Evolutionary conservation across 2,329 filamentous ascomycete species (phyloP).

Genomic region (Pseudofabraea citricarpa): DNA sequence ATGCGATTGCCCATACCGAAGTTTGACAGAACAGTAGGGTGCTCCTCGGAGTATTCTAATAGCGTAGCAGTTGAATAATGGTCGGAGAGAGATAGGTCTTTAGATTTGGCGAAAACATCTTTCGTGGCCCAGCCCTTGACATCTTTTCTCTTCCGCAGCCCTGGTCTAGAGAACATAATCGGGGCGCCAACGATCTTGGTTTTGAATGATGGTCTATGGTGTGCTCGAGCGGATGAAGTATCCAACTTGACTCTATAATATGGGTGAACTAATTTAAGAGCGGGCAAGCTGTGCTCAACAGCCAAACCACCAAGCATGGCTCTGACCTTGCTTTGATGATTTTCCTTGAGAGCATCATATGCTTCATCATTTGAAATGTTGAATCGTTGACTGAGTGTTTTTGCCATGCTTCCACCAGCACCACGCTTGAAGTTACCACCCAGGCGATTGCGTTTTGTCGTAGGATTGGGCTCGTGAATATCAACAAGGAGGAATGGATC

Average conservation of each 20-base stretch:
- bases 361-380: slow-evolving; percentile 96
- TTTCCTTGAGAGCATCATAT: slow-evolving; percentile 93
- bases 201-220: slow-evolving; percentile 75
- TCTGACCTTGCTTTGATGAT: slow-evolving; percentile 92
- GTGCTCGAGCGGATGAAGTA: slow-evolving; percentile 68
- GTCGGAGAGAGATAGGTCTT: slow-evolving; percentile 80
- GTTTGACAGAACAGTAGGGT: slow-evolving; percentile 86
- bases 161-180: slow-evolving; percentile 69
- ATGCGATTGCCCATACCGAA: slow-evolving; percentile 96
- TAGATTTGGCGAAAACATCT: slow-evolving; percentile 73
- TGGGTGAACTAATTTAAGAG: slow-evolving; percentile 85
- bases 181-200: slow-evolving; percentile 60
- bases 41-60: slow-evolving; percentile 93
- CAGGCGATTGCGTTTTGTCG: slow-evolving; percentile 48
- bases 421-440: slow-evolving; percentile 57
- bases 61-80: slow-evolving; percentile 77
- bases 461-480: slow-evolving; percentile 60
- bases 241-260: slow-evolving; percentile 88
- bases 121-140: slow-evolving; percentile 74
- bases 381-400: slow-evolving; percentile 75
- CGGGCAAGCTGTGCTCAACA: slow-evolving; percentile 93
- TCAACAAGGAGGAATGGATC: slow-evolving; percentile 86
- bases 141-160: slow-evolving; percentile 72
- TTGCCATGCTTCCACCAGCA: slow-evolving; percentile 64
- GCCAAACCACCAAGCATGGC: slow-evolving; percentile 86